Evolutionary conservation across 768 basidiomycete species (phyloP), one percentile per base, ranked within the genome.

Genomic region (Tephrocybe rancida): DNA sequence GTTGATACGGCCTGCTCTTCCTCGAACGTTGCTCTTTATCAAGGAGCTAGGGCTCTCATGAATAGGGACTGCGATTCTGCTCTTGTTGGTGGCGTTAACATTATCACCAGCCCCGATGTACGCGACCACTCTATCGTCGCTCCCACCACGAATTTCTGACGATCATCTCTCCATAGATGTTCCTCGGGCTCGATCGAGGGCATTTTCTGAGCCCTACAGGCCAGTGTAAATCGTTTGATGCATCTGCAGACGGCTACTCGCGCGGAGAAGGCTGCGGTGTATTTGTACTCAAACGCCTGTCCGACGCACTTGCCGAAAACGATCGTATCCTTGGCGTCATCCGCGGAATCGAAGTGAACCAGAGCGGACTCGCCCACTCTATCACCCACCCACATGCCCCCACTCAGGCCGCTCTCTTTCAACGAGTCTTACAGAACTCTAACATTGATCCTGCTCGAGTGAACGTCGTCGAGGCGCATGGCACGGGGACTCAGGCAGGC

Each of bases 1-100:
- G 68, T 88, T 30, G 86, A 91, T 55, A 90, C 88, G 0, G 86
- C 88, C 0, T 90, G 89, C 64, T 90, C 88, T 7, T 86, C 87
- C 3, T 87, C 87, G 4, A 69, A 77, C 27, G 80, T 86, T 13
- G 86, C 87, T 8, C 70, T 90, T 24, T 80, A 90, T 67, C 85
- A 85, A 57, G 89, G 84, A 0, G 83, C 79, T 44, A 83, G 88
- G 41, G 84, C 87, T 0, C 68, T 91, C 26, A 73, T 78, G 67
- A 79, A 78, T 51, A 68, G 75, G 16, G 89, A 91, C 64, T 90
- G 88, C 62, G 71, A 78, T 57, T 77, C 86, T 22, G 86, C 86
- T 0, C 68, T 91, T 25, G 89, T 85, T 16, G 88, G 87, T 21
- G 87, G 88, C n/a, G 84, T 90, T 25, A 89, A 90, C 60, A 63